Percentiles rank a stretch among this genome's conserved stretches.
phyloP scores from a whole-genome alignment of 176 grass and related monocot genomes.

The Melocanna baccifera region DNA sequence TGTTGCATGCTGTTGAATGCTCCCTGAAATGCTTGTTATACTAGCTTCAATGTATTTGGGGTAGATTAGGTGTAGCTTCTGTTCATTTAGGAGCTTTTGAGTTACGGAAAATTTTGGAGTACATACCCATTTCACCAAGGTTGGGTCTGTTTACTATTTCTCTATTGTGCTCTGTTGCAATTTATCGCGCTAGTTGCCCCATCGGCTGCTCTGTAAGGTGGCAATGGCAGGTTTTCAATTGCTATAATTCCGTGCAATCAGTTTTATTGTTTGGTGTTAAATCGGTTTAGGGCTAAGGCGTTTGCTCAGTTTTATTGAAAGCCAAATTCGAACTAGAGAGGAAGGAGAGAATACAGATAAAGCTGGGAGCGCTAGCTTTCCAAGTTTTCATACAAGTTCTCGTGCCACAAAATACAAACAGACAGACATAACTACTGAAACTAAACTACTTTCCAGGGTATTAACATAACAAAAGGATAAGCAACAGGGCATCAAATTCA shows the following conservation, averaged over 20 bases:
- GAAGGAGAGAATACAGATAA: background rate
- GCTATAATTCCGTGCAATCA: background rate
- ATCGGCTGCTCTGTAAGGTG: background rate
- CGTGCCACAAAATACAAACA: background rate
- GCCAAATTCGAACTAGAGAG: background rate
- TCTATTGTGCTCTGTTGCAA: background rate
- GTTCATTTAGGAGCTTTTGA: background rate
- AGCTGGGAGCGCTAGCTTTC: background rate
- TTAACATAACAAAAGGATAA: background rate
- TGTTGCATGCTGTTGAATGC: background rate
- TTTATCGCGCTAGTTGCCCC: background rate
- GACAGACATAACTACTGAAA: background rate
- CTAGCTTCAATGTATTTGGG: background rate
- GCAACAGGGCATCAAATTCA: background rate
- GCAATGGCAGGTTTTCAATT: slow-evolving; percentile 1
- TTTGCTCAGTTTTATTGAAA: background rate
- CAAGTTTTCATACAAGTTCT: background rate
- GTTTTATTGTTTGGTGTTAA: background rate
- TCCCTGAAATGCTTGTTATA: background rate
- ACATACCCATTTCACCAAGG: background rate
- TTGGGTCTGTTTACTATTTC: background rate
- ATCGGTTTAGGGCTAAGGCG: background rate
- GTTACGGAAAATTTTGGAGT: background rate
- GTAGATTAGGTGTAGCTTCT: background rate
- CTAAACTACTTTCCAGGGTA: background rate